A percentile compares a stretch with the other conserved stretches of the same genome.
These are phyloP conservation scores for Nevesoporus exiguus DNA, from an alignment of 768 basidiomycete genomes.

Conservation along the genomic window DNA sequence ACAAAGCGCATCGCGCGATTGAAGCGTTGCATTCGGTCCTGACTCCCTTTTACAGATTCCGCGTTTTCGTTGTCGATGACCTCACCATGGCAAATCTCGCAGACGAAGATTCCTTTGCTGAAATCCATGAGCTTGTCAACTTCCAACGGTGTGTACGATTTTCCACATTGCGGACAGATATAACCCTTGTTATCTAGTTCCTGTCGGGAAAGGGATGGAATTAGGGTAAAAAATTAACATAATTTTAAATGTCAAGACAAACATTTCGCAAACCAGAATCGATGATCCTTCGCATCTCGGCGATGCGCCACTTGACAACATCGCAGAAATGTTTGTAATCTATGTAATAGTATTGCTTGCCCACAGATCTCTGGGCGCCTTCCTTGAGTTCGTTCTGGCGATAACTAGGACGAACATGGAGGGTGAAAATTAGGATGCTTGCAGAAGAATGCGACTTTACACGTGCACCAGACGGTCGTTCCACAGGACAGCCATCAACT, in stretches of 20 bases:
- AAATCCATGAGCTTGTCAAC: constrained; percentile 82
- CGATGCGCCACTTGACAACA: constrained; percentile 96
- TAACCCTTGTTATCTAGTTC: constrained; percentile 98
- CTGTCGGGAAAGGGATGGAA: constrained; percentile 38
- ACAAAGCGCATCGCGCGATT: constrained; percentile 89
- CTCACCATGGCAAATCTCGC: constrained; percentile 85
- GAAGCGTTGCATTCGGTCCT: constrained; percentile 95
- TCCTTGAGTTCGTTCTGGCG: constrained; percentile 91
- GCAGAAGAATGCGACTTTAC: constrained; percentile 41
- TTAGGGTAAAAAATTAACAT: not conserved
- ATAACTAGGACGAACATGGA: constrained; percentile 47
- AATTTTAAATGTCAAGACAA: constrained; percentile 22
- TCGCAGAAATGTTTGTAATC: constrained; percentile 95
- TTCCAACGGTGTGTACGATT: constrained; percentile 82
- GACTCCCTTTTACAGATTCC: constrained; percentile 77
- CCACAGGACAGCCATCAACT: constrained; percentile 78
- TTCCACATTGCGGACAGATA: constrained; percentile 85
- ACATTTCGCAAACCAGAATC: constrained; percentile 90
- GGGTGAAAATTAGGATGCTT: constrained; percentile 2
- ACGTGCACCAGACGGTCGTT: constrained; percentile 76
- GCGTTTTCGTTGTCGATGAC: constrained; percentile 90
- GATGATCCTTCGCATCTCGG: constrained; percentile 82
- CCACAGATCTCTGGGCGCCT: constrained; percentile 81
- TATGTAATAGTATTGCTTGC: constrained; percentile 93
- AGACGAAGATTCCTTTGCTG: constrained; percentile 60